Evolutionary conservation across 2,329 filamentous ascomycete species (phyloP).

Genomic region (Mycosphaerella sp.): DNA sequence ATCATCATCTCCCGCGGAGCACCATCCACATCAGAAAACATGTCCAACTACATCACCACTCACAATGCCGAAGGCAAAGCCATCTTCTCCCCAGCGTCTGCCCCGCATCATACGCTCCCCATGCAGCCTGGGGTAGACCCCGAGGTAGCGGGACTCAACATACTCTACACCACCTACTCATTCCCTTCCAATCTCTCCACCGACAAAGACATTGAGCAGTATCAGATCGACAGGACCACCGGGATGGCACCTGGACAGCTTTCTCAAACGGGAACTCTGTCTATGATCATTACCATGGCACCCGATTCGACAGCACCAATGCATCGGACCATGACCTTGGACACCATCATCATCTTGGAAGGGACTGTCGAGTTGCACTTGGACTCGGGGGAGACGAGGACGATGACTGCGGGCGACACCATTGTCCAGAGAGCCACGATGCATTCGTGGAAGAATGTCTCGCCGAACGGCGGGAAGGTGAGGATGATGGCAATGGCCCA

Average conservation of each 20-base stretch:
- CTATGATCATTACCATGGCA: constrained; percentile 8
- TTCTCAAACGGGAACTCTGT: constrained; percentile 9
- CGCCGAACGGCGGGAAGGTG: constrained; percentile 10
- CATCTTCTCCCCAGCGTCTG: constrained; percentile 12
- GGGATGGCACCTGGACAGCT: constrained; percentile 6
- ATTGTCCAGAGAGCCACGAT: constrained; percentile 19
- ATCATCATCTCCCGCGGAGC: neutral
- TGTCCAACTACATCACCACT: constrained; percentile 22
- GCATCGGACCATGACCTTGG: constrained; percentile 19
- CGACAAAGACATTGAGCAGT: constrained; percentile 20
- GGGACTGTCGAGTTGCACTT: constrained; percentile 16
- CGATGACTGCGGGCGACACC: constrained; percentile 15
- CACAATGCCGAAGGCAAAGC: constrained; percentile 17
- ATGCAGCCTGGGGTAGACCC: neutral
- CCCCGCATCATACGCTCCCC: constrained; percentile 5
- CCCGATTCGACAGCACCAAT: neutral
- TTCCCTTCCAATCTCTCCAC: constrained; percentile 7
- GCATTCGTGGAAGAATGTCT: constrained; percentile 23
- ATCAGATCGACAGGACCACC: constrained; percentile 10
- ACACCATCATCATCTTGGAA: constrained; percentile 15
- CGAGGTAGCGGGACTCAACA: constrained; percentile 2
- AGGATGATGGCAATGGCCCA: constrained; percentile 12
- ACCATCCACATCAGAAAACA: neutral
- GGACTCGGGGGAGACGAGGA: constrained; percentile 16
- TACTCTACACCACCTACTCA: constrained; percentile 14